These are phyloP conservation scores for Oidiodendron maius DNA, from an alignment of 495 filamentous ascomycete species.

Conservation along the genomic window DNA sequence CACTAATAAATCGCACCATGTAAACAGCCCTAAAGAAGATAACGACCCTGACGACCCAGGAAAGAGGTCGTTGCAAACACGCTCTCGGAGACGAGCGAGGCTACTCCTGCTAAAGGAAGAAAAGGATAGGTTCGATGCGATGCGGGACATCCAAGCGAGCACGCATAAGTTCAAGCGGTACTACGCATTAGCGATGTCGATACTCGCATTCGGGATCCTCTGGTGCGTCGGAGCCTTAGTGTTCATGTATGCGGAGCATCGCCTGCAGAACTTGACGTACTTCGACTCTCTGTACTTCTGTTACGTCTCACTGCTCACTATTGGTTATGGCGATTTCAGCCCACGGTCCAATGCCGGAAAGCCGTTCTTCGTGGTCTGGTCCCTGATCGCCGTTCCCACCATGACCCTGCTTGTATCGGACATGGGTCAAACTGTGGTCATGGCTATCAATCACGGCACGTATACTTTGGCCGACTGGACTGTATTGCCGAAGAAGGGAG, in stretches of 20 bases:
- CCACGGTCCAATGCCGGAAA: constrained; percentile 63
- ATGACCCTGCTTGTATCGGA: constrained; percentile 71
- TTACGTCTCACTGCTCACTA: constrained; percentile 68
- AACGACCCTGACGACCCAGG: constrained; percentile 27
- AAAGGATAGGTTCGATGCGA: constrained; percentile 67
- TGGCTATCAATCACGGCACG: constrained; percentile 54
- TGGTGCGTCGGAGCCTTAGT: constrained; percentile 69
- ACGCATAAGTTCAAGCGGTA: constrained; percentile 59
- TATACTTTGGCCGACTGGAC: constrained; percentile 62
- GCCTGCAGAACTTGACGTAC: constrained; percentile 53
- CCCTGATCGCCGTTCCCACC: constrained; percentile 66
- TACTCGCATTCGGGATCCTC: constrained; percentile 52
- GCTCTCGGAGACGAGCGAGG: constrained; percentile 41
- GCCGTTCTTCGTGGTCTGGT: constrained; percentile 78
- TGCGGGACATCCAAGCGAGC: constrained; percentile 64
- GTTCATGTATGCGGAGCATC: constrained; percentile 43
- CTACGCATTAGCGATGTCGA: constrained; percentile 51
- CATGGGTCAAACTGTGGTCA: constrained; percentile 63
- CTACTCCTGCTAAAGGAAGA: constrained; percentile 45
- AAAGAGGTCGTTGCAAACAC: constrained; percentile 50
- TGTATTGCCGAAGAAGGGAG: constrained; percentile 48
- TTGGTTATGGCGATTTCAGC: constrained; percentile 69
- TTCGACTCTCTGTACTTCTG: constrained; percentile 71
- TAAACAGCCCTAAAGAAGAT: constrained; percentile 17
- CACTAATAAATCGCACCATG: constrained; percentile 13